Base-by-base conservation (phyloP, 768 basidiomycete genomes). In the Xerocomus potaroensis region DNA sequence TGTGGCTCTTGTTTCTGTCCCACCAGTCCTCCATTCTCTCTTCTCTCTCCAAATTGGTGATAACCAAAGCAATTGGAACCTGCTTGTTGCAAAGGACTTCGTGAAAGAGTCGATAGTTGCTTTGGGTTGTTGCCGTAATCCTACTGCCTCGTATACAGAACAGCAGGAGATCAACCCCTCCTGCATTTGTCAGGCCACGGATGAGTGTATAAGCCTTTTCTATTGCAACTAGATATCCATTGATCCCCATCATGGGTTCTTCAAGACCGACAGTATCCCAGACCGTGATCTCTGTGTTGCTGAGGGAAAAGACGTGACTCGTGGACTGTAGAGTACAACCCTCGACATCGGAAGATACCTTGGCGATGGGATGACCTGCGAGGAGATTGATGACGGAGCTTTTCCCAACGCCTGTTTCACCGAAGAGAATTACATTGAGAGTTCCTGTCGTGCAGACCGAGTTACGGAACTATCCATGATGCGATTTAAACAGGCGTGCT, bases 301-400 rank as follows among this genome's bases (percentile, higher is more conserved):
- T 15, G 36, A 57, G 11, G 18, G 45, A 11, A 35, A 64, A 47
- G n/a, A 30, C 19, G 43, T 73, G 64, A 7, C 47, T 46, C 4
- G 48, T 57, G 36, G 54, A 63, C 15, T 62, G 42, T 21, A 74
- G 54, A 7, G 71, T 72, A 38, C 68, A 65, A 14, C 65, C 63
- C 16, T 56, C 54, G 7, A 58, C 64, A 22, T 62, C 63, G 16
- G 59, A 62, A 8, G 70, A 72, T 15, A 64, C 57, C 9, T 39
- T 41, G 1, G 71, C 72, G 14, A 57, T 29, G 1, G 57, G 45
- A 2, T 45, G 14, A 23, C 61, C 65, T 21, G 60, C 59, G n/a
- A 75, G 49, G 57, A 75, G 64, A 55, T 75, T 76, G 48, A 76
- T 59, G 33, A 74, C 60, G 15, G 71, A 72, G 43, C 75, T 76